Base-by-base conservation (phyloP, 352 stramenopile species). In the Phytopythium aichiense region DNA sequence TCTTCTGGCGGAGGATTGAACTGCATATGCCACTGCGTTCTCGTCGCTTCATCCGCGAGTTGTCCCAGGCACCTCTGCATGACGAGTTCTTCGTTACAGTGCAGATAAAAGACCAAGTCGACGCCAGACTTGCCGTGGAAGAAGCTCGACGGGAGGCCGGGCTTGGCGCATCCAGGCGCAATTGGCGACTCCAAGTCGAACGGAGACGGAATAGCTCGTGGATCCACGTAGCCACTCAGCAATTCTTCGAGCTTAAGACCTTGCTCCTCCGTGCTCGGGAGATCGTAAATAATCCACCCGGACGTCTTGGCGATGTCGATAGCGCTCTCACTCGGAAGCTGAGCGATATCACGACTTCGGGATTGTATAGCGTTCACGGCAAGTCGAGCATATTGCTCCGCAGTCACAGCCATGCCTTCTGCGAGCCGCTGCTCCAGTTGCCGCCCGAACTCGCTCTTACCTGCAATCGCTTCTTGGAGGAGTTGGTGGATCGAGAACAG, bases 81-180 rank as follows among this genome's bases (percentile, higher is more conserved):
- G 16, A 77, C 60, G 5, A 62, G 64, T 2, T 60, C 64, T 22
- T 64, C 65, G 22, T 68, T 57, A 56, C 75, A 81, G 20, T 80
- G 60, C 18, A 92, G 68, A 54, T 86, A 74, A 40, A 94, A 91
- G 30, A 87, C 86, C 12, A 92, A 54, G 60, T 92, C 84, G 7
- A 92, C 53, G 1, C 86, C 83, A 8, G 86, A 90, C 57, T 87
- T 91, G 38, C 76, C 80, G 31, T 84, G 63, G 5, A 91, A 65
- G 64, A 84, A 87, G 9, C 56, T 76, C 33, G 66, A 51, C 5
- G 82, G 74, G 2, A 88, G 54, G 1, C 13, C 40, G 7, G 78
- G 71, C 38, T 77, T 81, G 2, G 46, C 58, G 33, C 61, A 66
- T 7, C 78, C 71, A 0, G 72, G 77, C 8, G 78, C 84, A 30